These are phyloP conservation scores for Yarrowia bubula DNA, from an alignment of 805 yeast genomes.

Conservation along the genomic window DNA sequence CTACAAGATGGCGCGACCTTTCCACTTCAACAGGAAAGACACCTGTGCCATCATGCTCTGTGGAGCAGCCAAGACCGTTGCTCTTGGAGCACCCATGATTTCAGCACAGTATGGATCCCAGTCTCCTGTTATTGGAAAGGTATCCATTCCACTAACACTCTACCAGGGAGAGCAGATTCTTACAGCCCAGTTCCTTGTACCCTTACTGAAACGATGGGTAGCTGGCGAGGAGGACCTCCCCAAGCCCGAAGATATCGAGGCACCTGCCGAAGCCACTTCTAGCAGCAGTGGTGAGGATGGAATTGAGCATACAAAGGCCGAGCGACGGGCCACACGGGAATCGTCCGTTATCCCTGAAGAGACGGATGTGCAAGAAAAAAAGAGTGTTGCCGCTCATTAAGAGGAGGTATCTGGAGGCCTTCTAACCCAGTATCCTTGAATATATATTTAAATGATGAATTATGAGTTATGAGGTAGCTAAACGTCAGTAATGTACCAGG, in stretches of 20 bases:
- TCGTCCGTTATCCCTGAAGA: not conserved
- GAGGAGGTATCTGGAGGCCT: too few relatives aligned
- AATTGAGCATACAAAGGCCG: not conserved
- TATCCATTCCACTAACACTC: conserved; percentile 77
- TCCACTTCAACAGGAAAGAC: conserved; percentile 67
- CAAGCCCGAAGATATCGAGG: not conserved
- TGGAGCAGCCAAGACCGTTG: conserved; percentile 93
- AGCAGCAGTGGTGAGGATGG: conserved; percentile 1
- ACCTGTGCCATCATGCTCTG: conserved; percentile 79
- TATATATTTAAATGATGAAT: not conserved
- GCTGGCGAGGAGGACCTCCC: not conserved
- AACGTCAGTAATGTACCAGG: too few relatives aligned
- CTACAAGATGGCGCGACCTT: conserved; percentile 54
- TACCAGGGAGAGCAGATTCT: conserved; percentile 87
- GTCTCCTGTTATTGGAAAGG: conserved; percentile 53
- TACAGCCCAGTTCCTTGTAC: conserved; percentile 70
- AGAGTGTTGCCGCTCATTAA: too few relatives aligned
- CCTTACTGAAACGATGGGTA: conserved; percentile 69
- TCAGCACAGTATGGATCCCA: conserved; percentile 74
- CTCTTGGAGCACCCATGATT: conserved; percentile 79
- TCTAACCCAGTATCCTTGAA: not conserved
- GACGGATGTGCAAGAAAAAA: too few relatives aligned
- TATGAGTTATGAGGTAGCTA: not conserved
- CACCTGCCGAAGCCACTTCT: not conserved
- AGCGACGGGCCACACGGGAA: not conserved